A percentile compares a stretch with the other conserved stretches of the same genome.
phyloP scores from a whole-genome alignment of 805 yeast species.

The Saturnispora galanensis region DNA sequence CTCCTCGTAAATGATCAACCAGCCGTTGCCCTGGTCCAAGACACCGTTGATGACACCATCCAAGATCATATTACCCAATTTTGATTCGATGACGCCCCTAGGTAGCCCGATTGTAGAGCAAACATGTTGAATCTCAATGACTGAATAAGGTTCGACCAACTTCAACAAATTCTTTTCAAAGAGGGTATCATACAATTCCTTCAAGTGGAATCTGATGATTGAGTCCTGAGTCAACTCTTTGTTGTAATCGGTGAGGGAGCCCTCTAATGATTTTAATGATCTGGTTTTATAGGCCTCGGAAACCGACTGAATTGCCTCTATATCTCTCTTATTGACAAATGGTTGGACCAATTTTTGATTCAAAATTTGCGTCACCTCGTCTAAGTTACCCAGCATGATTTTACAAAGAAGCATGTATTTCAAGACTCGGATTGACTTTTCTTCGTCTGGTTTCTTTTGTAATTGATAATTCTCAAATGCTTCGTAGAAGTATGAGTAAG shows the following conservation, averaged over 20 bases:
- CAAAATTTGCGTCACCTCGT: constrained; percentile 74
- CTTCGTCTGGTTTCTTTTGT: constrained; percentile 28
- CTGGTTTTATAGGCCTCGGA: constrained; percentile 84
- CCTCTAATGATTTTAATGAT: constrained; percentile 83
- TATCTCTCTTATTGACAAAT: constrained; percentile 56
- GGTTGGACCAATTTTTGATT: constrained; percentile 45
- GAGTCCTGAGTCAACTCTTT: constrained; percentile 75
- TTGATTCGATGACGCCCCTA: constrained; percentile 82
- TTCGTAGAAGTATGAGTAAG: constrained; percentile 90
- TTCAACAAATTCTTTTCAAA: constrained; percentile 89
- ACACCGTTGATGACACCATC: constrained; percentile 96
- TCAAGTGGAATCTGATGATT: constrained; percentile 83
- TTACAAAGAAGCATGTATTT: constrained; percentile 90
- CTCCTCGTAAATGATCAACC: constrained; percentile 86
- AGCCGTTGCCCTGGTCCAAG: constrained; percentile 95
- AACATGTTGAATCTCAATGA: constrained; percentile 87
- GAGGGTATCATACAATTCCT: constrained; percentile 84
- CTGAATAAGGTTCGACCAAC: constrained; percentile 91
- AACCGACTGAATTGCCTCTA: constrained; percentile 93
- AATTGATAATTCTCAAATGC: constrained; percentile 82
- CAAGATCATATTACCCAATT: constrained; percentile 90
- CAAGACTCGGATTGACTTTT: constrained; percentile 49
- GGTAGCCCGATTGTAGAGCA: constrained; percentile 84
- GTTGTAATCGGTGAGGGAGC: constrained; percentile 61
- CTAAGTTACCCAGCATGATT: constrained; percentile 81